A percentile compares a stretch with the other conserved stretches of the same genome.
Evolutionary conservation across 805 yeast species (phyloP).

Genomic region (Candida hungchunana): DNA sequence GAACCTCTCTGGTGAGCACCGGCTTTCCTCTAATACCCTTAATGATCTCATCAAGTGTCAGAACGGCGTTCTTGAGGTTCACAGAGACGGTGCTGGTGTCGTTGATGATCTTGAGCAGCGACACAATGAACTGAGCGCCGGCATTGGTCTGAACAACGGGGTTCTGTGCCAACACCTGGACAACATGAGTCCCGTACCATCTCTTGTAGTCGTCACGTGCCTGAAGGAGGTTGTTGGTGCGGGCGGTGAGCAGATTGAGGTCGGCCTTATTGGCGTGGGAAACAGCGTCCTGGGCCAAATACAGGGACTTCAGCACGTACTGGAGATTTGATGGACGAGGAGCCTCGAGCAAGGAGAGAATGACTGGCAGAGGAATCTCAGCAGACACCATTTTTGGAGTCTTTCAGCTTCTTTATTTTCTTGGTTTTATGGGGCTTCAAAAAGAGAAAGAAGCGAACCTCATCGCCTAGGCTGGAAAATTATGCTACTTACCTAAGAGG

Average conservation of each 20-base stretch:
- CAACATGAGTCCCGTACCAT: constrained; percentile 34
- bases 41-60: constrained; percentile 29
- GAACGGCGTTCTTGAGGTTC: constrained; percentile 30
- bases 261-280: constrained; percentile 45
- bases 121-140: constrained; percentile 34
- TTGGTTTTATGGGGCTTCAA: too few relatives aligned
- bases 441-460: not conserved
- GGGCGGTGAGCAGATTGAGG: constrained; percentile 43
- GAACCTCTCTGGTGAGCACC: constrained; percentile 73
- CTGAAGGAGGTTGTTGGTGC: constrained; percentile 29
- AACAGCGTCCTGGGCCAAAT: constrained; percentile 28
- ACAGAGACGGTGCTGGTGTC: constrained; percentile 27
- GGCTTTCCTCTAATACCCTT: constrained; percentile 70
- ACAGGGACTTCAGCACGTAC: constrained; percentile 22
- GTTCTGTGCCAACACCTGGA: constrained; percentile 23
- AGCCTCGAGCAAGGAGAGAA: constrained; percentile 17
- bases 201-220: constrained; percentile 30
- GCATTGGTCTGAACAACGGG: constrained; percentile 31
- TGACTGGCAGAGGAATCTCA: constrained; percentile 24
- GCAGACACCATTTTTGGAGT: constrained; percentile 13
- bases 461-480: not conserved
- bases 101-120: constrained; percentile 33
- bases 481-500: not conserved
- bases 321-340: constrained; percentile 20
- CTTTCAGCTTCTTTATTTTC: not conserved